Percentiles rank a stretch among this genome's conserved stretches.
phyloP scores from a whole-genome alignment of 345 rosid species.

The Dimocarpus longan region DNA sequence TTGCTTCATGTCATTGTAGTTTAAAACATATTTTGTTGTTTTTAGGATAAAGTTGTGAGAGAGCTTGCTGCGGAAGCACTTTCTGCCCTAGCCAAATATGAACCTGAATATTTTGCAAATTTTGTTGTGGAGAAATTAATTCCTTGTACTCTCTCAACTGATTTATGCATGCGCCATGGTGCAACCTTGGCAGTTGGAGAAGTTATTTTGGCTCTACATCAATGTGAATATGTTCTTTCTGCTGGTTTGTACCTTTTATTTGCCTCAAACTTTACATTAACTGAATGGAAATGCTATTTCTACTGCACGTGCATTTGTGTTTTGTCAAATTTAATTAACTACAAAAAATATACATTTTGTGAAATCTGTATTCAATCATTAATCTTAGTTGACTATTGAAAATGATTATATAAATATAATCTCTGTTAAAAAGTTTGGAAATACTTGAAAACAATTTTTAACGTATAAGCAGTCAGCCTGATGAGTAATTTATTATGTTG shows the following conservation, averaged over 20 bases:
- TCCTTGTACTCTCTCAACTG: slow-evolving; percentile 87
- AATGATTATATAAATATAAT: neutral
- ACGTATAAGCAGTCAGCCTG: neutral
- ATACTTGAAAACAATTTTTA: neutral
- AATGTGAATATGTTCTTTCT: slow-evolving; percentile 53
- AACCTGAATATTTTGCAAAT: slow-evolving; percentile 63
- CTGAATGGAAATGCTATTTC: slow-evolving; percentile 22
- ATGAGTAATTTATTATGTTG: neutral
- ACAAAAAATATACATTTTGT: neutral
- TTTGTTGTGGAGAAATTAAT: slow-evolving; percentile 69
- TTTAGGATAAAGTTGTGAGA: slow-evolving; percentile 90
- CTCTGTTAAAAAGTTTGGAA: neutral
- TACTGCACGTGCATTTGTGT: neutral
- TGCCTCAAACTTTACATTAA: slow-evolving; percentile 8
- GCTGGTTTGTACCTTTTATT: slow-evolving; percentile 55
- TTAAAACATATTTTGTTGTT: slow-evolving; percentile 18
- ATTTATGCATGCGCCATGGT: slow-evolving; percentile 93
- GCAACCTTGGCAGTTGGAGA: slow-evolving; percentile 89
- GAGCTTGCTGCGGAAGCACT: slow-evolving; percentile 89
- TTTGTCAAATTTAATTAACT: neutral
- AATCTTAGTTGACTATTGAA: neutral
- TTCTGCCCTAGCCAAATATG: slow-evolving; percentile 86
- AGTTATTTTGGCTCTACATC: slow-evolving; percentile 74
- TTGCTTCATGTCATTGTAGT: neutral
- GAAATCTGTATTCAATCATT: neutral